Conservation (phyloP, 2,329 filamentous ascomycete species). For the Diaporthe helianthi region DNA sequence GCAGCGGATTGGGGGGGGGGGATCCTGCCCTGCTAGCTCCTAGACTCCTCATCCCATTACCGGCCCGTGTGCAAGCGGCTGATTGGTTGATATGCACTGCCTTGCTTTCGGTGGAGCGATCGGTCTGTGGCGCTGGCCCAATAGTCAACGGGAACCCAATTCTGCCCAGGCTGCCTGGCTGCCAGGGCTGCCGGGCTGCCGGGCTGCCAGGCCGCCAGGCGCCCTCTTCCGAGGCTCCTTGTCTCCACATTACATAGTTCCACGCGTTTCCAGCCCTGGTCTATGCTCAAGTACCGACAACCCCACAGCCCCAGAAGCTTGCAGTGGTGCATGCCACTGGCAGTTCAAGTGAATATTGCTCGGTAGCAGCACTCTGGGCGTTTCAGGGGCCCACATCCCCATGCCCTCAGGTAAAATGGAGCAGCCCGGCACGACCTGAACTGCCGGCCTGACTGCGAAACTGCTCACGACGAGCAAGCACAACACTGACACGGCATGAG, state of each 20-base stretch:
- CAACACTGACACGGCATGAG: slow-evolving; percentile 14
- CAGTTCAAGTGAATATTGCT: too few species aligned
- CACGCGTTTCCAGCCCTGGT: slow-evolving; percentile 15
- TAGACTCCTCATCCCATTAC: slow-evolving; percentile 6
- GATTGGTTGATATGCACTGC: slow-evolving; percentile 32
- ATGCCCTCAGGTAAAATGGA: too few species aligned
- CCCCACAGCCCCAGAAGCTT: too few species aligned
- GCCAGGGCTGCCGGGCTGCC: too few species aligned
- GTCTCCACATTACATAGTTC: slow-evolving; percentile 23
- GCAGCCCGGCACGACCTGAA: background rate
- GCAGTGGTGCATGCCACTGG: background rate
- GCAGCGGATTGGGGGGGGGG: background rate
- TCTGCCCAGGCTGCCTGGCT: too few species aligned
- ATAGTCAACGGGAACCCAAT: slow-evolving; percentile 23
- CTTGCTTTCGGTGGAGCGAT: slow-evolving; percentile 31
- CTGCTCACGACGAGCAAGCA: slow-evolving; percentile 4
- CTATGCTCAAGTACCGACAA: too few species aligned
- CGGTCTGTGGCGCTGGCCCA: slow-evolving; percentile 30
- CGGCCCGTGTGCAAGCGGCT: slow-evolving; percentile 2
- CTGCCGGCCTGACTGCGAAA: background rate
- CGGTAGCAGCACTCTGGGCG: background rate
- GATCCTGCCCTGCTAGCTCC: background rate
- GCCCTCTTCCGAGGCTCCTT: slow-evolving; percentile 9
- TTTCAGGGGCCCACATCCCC: slow-evolving; percentile 19
- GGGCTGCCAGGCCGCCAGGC: too few species aligned